Base-by-base conservation (phyloP, 495 filamentous ascomycete species). In the Lepraria neglecta region DNA sequence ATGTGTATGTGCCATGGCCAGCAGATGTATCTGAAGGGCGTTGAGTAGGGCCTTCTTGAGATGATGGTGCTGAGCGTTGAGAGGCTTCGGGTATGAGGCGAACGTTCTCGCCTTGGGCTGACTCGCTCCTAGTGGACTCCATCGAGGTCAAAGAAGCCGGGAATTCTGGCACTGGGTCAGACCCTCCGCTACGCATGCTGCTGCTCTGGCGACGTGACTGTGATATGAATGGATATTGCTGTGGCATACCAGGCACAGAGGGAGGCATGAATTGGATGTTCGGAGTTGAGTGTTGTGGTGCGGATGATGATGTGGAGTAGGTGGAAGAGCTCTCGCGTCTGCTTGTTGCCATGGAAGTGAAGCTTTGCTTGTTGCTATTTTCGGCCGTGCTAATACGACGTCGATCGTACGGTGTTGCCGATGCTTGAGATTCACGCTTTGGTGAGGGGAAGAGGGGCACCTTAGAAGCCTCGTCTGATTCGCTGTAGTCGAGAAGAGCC, bases 1-100 rank as follows among this genome's bases (percentile, higher is more conserved):
- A 98, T 21, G 90, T 91, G 78, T 97, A 98, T 1, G 90, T 95
- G 14, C 92, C 94, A 33, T 84, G 80, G 66, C 92, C 87, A 0
- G 92, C 87, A 14, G 76, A 78, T 1, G 88, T 83, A 38, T 85
- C 78, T 3, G 73, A 69, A 4, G 90, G 90, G 48, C 79, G 78
- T 43, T 59, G 60, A 5, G 58, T 14, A 1, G 59, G 62, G 14
- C 38, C 52, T 28, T 61, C 59, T 21, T 61, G 59, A 38, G 67
- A 64, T 11, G 71, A 63, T 40, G 60, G 56, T 33, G 63, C 53
- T 40, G 67, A 66, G 69, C 59, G 58, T 70, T 64, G 61, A 52
- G 64, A 60, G 68, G 65, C 48, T 64, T 66, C 44, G 67, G 63
- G 71, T 58, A 52, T 71, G 73, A 44, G 66, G 48, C 58, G 73